Conservation (phyloP, 140 eudicot genomes). For the Flaveria floridana region DNA sequence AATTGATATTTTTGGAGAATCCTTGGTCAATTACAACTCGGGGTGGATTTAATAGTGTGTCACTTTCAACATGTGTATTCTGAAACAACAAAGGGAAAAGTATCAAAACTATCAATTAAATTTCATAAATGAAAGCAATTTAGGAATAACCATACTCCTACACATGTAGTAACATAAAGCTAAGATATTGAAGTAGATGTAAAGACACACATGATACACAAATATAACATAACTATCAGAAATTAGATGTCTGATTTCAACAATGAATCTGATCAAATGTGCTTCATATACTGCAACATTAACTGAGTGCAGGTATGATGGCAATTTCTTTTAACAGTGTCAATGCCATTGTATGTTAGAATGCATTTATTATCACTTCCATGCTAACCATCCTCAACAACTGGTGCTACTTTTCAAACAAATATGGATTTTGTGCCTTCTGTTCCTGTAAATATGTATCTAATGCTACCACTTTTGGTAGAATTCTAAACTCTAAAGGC, state of each 20-base stretch:
- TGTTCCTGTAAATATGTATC: slow-evolving; percentile 18
- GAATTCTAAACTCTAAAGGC: slow-evolving; percentile 8
- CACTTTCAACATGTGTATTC: slow-evolving; percentile 98
- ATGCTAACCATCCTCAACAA: slow-evolving; percentile 15
- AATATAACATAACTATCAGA: not conserved
- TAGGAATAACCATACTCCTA: no score
- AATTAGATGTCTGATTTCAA: not conserved
- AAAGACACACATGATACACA: slow-evolving; percentile 1
- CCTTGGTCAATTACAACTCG: no score
- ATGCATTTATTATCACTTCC: slow-evolving; percentile 28
- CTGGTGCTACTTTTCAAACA: slow-evolving; percentile 20
- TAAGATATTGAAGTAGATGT: not conserved
- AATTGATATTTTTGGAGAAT: no score
- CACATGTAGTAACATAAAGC: slow-evolving; percentile 1
- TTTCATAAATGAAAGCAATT: no score
- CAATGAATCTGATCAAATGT: slow-evolving; percentile 23
- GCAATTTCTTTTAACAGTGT: slow-evolving; percentile 30
- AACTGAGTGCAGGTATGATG: slow-evolving; percentile 43
- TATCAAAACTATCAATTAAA: slow-evolving; percentile 9
- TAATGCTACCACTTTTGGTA: slow-evolving; percentile 14
- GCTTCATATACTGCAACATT: slow-evolving; percentile 29
- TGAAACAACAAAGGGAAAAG: slow-evolving; percentile 37
- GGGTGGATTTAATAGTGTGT: slow-evolving; percentile 52
- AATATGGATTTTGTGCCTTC: slow-evolving; percentile 35
- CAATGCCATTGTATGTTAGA: slow-evolving; percentile 32